Percentiles rank a stretch among this genome's conserved stretches.
Conservation (phyloP, 805 yeast species). For the Pichia exigua region DNA sequence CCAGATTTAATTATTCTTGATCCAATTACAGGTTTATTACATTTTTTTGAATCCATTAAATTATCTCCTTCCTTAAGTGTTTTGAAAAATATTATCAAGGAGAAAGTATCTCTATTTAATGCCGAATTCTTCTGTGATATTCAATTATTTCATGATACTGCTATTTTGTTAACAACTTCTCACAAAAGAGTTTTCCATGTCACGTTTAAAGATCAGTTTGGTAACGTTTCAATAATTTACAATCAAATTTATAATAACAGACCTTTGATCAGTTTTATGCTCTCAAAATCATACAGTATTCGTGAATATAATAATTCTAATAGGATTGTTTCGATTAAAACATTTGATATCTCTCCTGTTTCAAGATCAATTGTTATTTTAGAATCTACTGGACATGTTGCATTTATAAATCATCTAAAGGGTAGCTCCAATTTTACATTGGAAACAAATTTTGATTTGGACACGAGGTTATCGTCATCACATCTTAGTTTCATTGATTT, state of each 20-base stretch:
- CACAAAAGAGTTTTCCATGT: constrained; percentile 57
- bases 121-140: constrained; percentile 52
- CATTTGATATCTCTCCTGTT: constrained; percentile 36
- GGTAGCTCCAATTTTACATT: constrained; percentile 19
- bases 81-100: constrained; percentile 27
- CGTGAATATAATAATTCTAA: constrained; percentile 24
- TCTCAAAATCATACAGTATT: constrained; percentile 15
- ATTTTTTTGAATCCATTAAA: constrained; percentile 68
- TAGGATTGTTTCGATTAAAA: constrained; percentile 50
- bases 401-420: constrained; percentile 28
- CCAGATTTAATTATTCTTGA: constrained; percentile 72
- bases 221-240: constrained; percentile 39
- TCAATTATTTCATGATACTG: constrained; percentile 64
- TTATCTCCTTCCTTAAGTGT: constrained; percentile 51
- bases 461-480: neutral
- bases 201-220: constrained; percentile 57
- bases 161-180: constrained; percentile 63
- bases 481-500: neutral
- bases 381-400: constrained; percentile 39
- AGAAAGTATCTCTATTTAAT: constrained; percentile 35
- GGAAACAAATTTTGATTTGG: constrained; percentile 1
- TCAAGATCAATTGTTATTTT: constrained; percentile 35
- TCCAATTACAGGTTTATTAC: constrained; percentile 47
- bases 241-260: constrained; percentile 17
- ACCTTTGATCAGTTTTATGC: constrained; percentile 9